These are phyloP conservation scores for Cryptosporidium sp. DNA, from an alignment of 169 alveolate genomes.

Conservation along the genomic window DNA sequence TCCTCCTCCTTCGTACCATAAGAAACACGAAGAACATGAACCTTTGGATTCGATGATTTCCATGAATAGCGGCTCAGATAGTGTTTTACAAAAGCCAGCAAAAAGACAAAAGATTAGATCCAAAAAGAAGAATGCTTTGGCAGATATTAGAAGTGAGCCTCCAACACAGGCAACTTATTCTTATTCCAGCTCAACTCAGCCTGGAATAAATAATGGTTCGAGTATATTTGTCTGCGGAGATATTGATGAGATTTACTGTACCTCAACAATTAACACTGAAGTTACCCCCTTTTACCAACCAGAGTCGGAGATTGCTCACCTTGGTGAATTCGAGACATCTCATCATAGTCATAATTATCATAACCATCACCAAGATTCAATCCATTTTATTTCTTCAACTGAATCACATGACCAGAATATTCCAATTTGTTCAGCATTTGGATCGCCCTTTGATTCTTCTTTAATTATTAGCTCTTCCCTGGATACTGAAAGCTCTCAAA, in stretches of 20 bases:
- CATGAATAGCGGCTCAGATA: not conserved
- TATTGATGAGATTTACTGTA: not conserved
- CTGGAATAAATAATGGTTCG: not conserved
- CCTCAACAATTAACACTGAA: conserved; percentile 7
- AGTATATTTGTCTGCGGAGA: not conserved
- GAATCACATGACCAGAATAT: conserved; percentile 13
- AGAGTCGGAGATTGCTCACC: conserved; percentile 27
- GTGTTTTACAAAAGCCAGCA: conserved; percentile 7
- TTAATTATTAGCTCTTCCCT: conserved; percentile 8
- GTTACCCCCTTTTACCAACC: conserved; percentile 57
- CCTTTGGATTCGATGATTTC: conserved; percentile 16
- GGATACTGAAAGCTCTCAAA: conserved; percentile 12
- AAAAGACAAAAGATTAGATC: conserved; percentile 55
- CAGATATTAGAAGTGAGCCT: conserved; percentile 1
- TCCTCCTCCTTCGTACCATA: not conserved
- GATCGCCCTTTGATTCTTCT: conserved; percentile 49
- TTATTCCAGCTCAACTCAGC: not conserved
- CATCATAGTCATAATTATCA: not conserved
- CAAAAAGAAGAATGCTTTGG: conserved; percentile 9
- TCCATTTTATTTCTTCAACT: not conserved
- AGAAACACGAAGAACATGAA: conserved; percentile 32
- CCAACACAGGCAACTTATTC: not conserved
- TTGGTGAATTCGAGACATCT: conserved; percentile 14
- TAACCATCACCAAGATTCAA: conserved; percentile 22
- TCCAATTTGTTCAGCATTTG: conserved; percentile 9